Base-by-base conservation (phyloP, 768 basidiomycete genomes). In the Strobilomyces dryophilus region DNA sequence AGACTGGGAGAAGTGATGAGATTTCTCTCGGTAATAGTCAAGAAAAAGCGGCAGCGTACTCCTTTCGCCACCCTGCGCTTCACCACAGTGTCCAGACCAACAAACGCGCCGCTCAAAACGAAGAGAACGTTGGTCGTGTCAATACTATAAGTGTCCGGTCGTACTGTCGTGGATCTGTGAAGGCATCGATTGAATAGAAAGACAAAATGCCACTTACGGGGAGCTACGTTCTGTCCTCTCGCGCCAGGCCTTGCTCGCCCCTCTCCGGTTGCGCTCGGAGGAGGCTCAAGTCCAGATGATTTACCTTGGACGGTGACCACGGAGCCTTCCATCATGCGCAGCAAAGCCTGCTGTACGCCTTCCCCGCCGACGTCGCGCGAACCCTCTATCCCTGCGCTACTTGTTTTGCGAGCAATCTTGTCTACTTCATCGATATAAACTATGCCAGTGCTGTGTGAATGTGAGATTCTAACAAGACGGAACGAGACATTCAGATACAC, bases 371-470 rank as follows among this genome's bases (percentile, higher is more conserved):
- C 94, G 66, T 98, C 95, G 59, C 89, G 79, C 6, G 85, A 82
- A 4, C 84, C 82, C 58, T 90, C 89, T 27, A 76, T 74, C 5
- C 87, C 85, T 21, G 73, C 71, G 41, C 79, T 71, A 36, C 63
- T 61, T 14, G 66, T 58, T 61, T 81, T 87, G 45, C 83, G 79
- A 14, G 92, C 88, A 53, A 97, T 84, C 73, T 98, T 98, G 73
- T 98, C 95, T 2, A 94, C 76, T 73, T 98, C 95, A 63, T 98
- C 95, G 44, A 98, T 94, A 65, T 95, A 95, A 31, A 98, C 86
- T 55, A 98, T 97, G 7, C 95, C 95, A 66, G 85, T 85, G 64
- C 92, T 95, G 52, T 35, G 18, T 45, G n/a, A 29, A 49, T 12
- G 58, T 66, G 15, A 60, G 32, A 11, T 37, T 20, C 27, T 12